Evolutionary conservation across 2,329 filamentous ascomycete genomes (phyloP).

Genomic region (Colletotrichum horii): DNA sequence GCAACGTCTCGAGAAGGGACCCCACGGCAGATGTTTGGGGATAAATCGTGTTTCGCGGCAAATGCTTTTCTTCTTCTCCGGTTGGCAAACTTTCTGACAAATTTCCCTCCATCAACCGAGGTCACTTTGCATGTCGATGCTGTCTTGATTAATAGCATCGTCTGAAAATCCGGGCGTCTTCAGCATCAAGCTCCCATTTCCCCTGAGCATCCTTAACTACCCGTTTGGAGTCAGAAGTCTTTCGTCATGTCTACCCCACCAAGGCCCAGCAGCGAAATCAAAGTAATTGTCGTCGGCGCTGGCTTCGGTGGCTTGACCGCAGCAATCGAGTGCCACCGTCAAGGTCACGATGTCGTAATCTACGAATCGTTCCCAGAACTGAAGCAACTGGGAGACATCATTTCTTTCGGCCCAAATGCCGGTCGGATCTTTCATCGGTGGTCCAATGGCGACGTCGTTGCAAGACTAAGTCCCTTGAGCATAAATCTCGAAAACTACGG

Average conservation of each 20-base stretch:
- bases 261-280: background rate
- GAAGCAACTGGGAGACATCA: constrained; percentile 60
- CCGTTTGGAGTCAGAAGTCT: accelerated
- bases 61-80: constrained; percentile 37
- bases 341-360: constrained; percentile 63
- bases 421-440: constrained; percentile 67
- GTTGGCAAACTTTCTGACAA: constrained; percentile 38
- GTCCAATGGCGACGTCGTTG: constrained; percentile 51
- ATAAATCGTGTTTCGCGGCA: background rate
- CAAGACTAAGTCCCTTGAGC: background rate
- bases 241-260: background rate
- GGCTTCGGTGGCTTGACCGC: constrained; percentile 52
- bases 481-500: constrained; percentile 43
- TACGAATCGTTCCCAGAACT: constrained; percentile 64
- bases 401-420: constrained; percentile 65
- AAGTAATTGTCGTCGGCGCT: background rate
- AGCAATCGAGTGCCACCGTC: constrained; percentile 66
- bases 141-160: background rate
- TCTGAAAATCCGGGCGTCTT: background rate
- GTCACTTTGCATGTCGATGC: background rate
- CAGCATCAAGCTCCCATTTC: background rate
- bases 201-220: background rate
- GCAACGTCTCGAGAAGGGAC: background rate
- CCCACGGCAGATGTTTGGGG: background rate
- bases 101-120: background rate